These are phyloP conservation scores for Brettanomyces sp. DNA, from an alignment of 805 yeast genomes.

Conservation along the genomic window DNA sequence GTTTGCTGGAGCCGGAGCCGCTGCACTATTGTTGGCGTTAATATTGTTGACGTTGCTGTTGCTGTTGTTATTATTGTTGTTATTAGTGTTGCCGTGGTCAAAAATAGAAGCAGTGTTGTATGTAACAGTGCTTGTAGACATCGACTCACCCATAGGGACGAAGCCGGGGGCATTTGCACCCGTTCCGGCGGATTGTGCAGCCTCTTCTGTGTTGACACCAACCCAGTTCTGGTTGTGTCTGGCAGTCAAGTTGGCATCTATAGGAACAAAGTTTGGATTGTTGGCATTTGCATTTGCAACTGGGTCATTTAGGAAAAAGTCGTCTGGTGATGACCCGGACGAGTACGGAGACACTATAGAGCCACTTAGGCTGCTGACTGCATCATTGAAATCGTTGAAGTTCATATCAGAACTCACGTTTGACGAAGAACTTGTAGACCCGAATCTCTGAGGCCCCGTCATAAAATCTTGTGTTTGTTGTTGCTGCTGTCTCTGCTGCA, in stretches of 20 bases:
- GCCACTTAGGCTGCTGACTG: conserved; percentile 20
- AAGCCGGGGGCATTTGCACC: background rate
- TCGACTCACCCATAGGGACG: conserved; percentile 22
- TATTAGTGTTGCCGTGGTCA: background rate
- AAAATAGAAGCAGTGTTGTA: conserved; percentile 10
- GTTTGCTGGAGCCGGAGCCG: background rate
- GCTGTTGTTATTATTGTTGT: background rate
- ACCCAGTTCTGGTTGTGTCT: background rate
- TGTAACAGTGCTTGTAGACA: conserved; percentile 21
- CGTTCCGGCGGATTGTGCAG: background rate
- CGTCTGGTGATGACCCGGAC: conserved; percentile 29
- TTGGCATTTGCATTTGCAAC: conserved; percentile 1
- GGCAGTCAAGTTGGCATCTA: background rate
- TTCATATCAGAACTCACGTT: conserved; percentile 19
- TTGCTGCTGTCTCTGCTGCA: conserved; percentile 3
- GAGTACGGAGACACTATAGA: conserved; percentile 27
- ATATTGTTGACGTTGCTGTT: background rate
- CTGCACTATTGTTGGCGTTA: background rate
- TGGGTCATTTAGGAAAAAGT: conserved; percentile 17
- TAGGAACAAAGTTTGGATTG: conserved; percentile 2
- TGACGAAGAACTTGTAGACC: conserved; percentile 12
- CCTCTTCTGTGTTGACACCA: background rate
- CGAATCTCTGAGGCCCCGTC: conserved; percentile 6
- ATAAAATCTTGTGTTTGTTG: conserved; percentile 5
- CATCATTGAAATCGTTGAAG: conserved; percentile 24